Evolutionary conservation across 345 rosid species (phyloP).

Genomic region (Alliaria petiolata): DNA sequence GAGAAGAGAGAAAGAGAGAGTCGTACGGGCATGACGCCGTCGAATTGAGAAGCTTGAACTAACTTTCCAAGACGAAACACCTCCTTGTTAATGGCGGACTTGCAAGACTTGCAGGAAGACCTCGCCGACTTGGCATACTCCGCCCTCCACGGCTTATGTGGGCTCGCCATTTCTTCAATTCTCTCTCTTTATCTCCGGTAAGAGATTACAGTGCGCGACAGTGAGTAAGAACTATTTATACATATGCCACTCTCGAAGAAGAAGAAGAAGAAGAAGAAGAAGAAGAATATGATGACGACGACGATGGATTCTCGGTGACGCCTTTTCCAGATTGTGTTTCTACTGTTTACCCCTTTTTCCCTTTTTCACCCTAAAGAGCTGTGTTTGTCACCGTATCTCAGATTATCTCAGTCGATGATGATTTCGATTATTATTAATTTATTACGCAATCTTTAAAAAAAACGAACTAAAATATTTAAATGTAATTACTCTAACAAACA

Average conservation of each 20-base stretch:
- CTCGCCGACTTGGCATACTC: conserved; percentile 94
- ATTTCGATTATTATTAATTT: neutral
- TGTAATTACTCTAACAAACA: too few species aligned
- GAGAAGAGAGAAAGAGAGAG: neutral
- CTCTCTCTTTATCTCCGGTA: neutral
- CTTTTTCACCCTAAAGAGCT: conserved; percentile 19
- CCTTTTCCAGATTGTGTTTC: conserved; percentile 10
- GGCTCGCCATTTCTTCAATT: conserved; percentile 44
- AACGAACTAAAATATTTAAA: too few species aligned
- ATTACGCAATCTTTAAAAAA: neutral
- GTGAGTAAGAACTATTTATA: conserved; percentile 3
- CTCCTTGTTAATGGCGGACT: conserved; percentile 61
- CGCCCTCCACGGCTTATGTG: conserved; percentile 83
- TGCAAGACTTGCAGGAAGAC: conserved; percentile 88
- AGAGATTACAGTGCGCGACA: conserved; percentile 6
- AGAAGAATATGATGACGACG: conserved; percentile 12
- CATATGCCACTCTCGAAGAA: conserved; percentile 8
- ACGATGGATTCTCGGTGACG: conserved; percentile 21
- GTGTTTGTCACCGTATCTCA: neutral
- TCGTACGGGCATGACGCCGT: conserved; percentile 87
- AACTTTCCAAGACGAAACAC: conserved; percentile 76
- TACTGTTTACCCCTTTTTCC: conserved; percentile 21
- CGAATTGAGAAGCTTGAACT: conserved; percentile 83
- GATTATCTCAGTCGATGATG: neutral
- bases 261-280: too few species aligned